These are phyloP conservation scores for Conticribra weissflogii DNA, from an alignment of 108 stramenopile genomes.

Conservation along the genomic window DNA sequence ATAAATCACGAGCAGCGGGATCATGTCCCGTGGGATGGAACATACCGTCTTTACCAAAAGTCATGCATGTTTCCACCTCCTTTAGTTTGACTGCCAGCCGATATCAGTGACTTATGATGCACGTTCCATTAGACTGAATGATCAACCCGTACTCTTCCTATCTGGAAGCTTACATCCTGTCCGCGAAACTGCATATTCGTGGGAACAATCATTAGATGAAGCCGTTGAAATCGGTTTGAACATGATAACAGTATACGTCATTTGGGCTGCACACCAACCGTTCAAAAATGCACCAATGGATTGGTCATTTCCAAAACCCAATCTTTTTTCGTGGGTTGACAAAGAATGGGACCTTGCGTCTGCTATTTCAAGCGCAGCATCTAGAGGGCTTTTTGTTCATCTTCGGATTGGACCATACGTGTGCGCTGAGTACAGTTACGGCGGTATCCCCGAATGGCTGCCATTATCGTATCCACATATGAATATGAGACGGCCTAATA, in stretches of 20 bases:
- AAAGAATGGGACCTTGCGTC: slow-evolving; percentile 56
- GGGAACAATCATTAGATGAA: slow-evolving; percentile 51
- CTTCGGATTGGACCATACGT: slow-evolving; percentile 59
- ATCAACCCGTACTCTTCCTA: slow-evolving; percentile 42
- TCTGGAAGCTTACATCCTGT: slow-evolving; percentile 61
- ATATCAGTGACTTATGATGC: slow-evolving; percentile 52
- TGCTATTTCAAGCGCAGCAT: slow-evolving; percentile 49
- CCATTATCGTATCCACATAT: slow-evolving; percentile 47
- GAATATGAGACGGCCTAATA: slow-evolving; percentile 53
- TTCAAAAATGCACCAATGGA: slow-evolving; percentile 28
- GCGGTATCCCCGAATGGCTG: slow-evolving; percentile 68
- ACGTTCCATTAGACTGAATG: slow-evolving; percentile 49
- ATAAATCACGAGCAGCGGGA: too few relatives aligned
- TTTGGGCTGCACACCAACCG: slow-evolving; percentile 61
- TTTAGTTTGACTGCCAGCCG: slow-evolving; percentile 25
- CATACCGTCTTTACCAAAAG: neutral
- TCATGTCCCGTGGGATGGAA: too few relatives aligned
- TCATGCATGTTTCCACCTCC: too few relatives aligned
- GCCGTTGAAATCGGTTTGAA: slow-evolving; percentile 59
- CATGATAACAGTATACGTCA: slow-evolving; percentile 61
- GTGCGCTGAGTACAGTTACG: slow-evolving; percentile 71
- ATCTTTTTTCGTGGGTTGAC: neutral
- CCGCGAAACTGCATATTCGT: slow-evolving; percentile 43
- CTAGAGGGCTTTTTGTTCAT: slow-evolving; percentile 66
- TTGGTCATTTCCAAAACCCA: slow-evolving; percentile 36